Evolutionary conservation across 1,139 yeast species (phyloP).

Genomic region (Nakaseomyces delphensis): DNA sequence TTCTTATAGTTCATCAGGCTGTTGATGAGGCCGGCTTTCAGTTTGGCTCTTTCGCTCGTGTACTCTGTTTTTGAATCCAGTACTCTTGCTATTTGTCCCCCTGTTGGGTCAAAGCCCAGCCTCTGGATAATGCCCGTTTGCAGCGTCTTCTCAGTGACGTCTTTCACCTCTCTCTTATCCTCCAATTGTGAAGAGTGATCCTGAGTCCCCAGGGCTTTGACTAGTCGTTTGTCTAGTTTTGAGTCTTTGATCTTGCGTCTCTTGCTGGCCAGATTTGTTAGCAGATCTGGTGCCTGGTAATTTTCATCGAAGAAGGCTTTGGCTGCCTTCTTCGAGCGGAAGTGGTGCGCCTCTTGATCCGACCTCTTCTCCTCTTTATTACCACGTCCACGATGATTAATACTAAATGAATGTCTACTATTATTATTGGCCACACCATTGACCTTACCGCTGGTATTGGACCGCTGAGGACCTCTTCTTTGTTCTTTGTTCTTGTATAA

Average conservation of each 20-base stretch:
- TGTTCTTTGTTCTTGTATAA: constrained; percentile 22
- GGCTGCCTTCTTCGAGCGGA: constrained; percentile 36
- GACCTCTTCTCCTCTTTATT: constrained; percentile 18
- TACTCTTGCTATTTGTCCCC: constrained; percentile 23
- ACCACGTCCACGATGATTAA: constrained; percentile 13
- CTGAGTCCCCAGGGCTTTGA: constrained; percentile 11
- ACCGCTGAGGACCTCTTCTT: too few species aligned
- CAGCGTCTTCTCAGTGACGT: constrained; percentile 33
- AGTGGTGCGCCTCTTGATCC: constrained; percentile 27
- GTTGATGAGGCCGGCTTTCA: constrained; percentile 25
- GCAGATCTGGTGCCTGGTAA: constrained; percentile 41
- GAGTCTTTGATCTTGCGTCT: constrained; percentile 24
- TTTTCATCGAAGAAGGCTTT: constrained; percentile 42
- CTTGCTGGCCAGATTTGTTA: constrained; percentile 31
- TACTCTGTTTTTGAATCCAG: constrained; percentile 14
- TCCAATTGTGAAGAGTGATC: constrained; percentile 3
- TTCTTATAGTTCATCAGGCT: constrained; percentile 30
- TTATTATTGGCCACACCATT: too few species aligned
- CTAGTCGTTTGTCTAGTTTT: constrained; percentile 17
- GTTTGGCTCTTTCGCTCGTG: constrained; percentile 13
- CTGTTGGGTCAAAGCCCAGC: constrained; percentile 48
- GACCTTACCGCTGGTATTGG: too few species aligned
- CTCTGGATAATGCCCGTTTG: constrained; percentile 35
- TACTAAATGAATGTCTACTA: too few species aligned
- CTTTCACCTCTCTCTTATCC: constrained; percentile 19